Evolutionary conservation across 208 protist genomes (phyloP).

Genomic region (Crithidia sp.): DNA sequence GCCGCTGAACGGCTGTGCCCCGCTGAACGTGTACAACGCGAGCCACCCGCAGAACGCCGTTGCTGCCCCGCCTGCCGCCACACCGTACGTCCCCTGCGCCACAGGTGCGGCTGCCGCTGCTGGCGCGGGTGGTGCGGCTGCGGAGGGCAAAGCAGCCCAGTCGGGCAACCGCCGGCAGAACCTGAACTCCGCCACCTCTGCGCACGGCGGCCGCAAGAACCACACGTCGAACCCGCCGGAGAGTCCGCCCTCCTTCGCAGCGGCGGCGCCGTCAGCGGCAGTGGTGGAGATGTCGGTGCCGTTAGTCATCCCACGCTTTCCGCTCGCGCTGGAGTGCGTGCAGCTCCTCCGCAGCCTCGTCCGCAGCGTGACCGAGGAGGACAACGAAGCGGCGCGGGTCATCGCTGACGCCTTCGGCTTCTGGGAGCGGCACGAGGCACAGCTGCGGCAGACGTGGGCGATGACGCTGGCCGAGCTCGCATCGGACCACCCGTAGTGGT

Average conservation of each 20-base stretch:
- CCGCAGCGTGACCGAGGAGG: constrained; percentile 42
- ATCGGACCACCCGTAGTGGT: not conserved
- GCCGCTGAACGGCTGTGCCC: constrained; percentile 52
- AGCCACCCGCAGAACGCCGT: constrained; percentile 49
- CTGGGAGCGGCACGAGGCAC: constrained; percentile 58
- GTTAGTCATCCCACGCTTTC: constrained; percentile 60
- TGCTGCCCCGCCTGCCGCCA: constrained; percentile 23
- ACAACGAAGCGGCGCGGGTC: constrained; percentile 45
- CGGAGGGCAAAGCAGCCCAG: not conserved
- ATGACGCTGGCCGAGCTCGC: constrained; percentile 45
- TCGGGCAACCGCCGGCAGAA: constrained; percentile 7
- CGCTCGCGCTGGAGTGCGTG: constrained; percentile 64
- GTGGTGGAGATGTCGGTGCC: constrained; percentile 31
- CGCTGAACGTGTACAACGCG: constrained; percentile 64
- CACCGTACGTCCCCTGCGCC: constrained; percentile 44
- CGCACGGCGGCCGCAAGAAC: not conserved
- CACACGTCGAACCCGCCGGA: constrained; percentile 4
- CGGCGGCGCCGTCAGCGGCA: constrained; percentile 1
- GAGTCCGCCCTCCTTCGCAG: not conserved
- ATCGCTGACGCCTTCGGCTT: constrained; percentile 51
- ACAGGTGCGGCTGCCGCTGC: not conserved
- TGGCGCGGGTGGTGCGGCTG: not conserved
- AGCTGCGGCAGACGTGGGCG: constrained; percentile 66
- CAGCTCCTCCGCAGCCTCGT: constrained; percentile 59
- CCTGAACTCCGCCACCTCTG: not conserved